phyloP scores from a whole-genome alignment of 345 rosid genomes.

The Eucalyptus marginata region DNA sequence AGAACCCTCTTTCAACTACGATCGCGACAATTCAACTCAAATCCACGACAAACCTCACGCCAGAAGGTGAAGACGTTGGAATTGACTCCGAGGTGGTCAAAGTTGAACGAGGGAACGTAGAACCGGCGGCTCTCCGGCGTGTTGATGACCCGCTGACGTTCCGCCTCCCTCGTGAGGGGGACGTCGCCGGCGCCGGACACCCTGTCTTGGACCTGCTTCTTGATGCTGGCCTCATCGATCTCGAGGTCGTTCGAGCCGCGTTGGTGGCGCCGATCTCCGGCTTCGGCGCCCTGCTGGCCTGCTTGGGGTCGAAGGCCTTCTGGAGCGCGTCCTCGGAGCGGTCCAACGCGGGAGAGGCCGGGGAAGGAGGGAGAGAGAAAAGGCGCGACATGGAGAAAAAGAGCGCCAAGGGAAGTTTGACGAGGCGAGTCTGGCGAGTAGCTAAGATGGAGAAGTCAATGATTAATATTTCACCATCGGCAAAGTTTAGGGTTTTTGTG shows the following conservation, averaged over 20 bases:
- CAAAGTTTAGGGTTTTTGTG: rapidly evolving
- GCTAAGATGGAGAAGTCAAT: too few relatives aligned
- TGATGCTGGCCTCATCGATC: slow-evolving; percentile 59
- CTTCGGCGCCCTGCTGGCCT: slow-evolving; percentile 32
- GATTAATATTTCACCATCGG: rapidly evolving
- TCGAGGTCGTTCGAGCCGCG: slow-evolving; percentile 41
- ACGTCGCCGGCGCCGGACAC: slow-evolving; percentile 7
- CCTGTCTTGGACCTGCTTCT: slow-evolving; percentile 48
- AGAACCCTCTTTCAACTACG: too few relatives aligned
- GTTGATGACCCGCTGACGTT: too few relatives aligned
- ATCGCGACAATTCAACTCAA: too few relatives aligned
- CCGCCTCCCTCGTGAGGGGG: too few relatives aligned
- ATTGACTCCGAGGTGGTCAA: slow-evolving; percentile 12
- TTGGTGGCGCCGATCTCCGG: slow-evolving; percentile 57
- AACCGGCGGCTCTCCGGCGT: too few relatives aligned
- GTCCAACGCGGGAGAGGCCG: too few relatives aligned
- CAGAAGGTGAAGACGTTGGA: slow-evolving; percentile 75
- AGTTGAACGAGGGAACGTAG: too few relatives aligned
- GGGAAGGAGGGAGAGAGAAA: too few relatives aligned
- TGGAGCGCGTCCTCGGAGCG: slow-evolving; percentile 31
- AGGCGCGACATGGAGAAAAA: too few relatives aligned
- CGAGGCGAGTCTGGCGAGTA: neutral
- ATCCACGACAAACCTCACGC: slow-evolving; percentile 55
- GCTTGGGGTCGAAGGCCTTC: slow-evolving; percentile 10
- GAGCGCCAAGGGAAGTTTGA: too few relatives aligned